These are phyloP conservation scores for Hansenula sp. DNA, from an alignment of 1,139 yeast genomes.

Conservation along the genomic window DNA sequence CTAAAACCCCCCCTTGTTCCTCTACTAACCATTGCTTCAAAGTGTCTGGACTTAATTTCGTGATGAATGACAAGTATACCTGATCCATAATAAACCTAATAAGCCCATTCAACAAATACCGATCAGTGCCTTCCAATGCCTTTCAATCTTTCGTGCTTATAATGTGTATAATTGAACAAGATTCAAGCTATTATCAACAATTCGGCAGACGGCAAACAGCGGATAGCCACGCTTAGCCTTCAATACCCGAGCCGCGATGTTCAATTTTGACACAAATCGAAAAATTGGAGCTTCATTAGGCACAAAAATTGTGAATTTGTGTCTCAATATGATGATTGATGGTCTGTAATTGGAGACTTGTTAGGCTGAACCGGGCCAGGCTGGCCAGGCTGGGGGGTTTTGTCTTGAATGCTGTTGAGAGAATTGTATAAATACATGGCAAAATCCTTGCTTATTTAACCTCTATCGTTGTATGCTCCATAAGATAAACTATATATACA, in stretches of 20 bases:
- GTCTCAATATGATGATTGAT: neutral
- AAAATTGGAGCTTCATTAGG: too few relatives aligned
- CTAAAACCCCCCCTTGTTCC: slow-evolving; percentile 1
- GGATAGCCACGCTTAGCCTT: neutral
- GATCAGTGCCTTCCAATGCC: too few relatives aligned
- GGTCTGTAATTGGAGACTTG: too few relatives aligned
- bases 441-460: too few relatives aligned
- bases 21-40: slow-evolving; percentile 12
- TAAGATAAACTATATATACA: neutral
- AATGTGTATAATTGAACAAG: too few relatives aligned
- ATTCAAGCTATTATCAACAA: neutral
- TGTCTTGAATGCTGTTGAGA: too few relatives aligned
- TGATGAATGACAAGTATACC: neutral
- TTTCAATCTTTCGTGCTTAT: too few relatives aligned
- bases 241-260: slow-evolving; percentile 3
- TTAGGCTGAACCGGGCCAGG: too few relatives aligned
- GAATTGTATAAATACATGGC: neutral
- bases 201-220: neutral
- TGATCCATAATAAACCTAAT: neutral
- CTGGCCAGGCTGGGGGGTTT: neutral
- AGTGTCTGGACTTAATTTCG: neutral
- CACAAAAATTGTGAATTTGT: slow-evolving; percentile 3
- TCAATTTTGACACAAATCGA: slow-evolving; percentile 4
- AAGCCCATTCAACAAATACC: too few relatives aligned
- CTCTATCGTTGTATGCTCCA: neutral